Evolutionary conservation across 1,284 basidiomycete species (phyloP), one percentile per base, ranked within the genome.

Genomic region (Marasmius oreades): DNA sequence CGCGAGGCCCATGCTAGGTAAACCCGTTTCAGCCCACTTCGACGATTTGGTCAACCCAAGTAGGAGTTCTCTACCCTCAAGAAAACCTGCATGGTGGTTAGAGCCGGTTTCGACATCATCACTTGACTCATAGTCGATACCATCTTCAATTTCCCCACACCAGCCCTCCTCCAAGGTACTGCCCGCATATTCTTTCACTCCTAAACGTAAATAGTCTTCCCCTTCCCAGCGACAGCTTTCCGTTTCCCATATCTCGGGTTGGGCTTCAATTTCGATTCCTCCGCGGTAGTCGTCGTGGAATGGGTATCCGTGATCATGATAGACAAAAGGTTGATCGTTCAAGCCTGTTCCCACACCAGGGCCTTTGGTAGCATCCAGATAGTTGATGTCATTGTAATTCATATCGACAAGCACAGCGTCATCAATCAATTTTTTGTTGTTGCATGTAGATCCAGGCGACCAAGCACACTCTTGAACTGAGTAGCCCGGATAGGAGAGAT

Each of bases 41-140:
- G 36, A 18, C 22, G 44, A 28, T 16, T 22, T 37, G 6, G 55
- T 34, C 2, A 64, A 57, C 11, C 74, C 73, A 44, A 70, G 60
- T 42, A 80, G 61, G 55, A 81, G 60, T 2, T 73, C 70, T 1
- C 78, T 75, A 22, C 82, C 82, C 64, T 82, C 75, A 28, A 69
- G 60, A 66, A 79, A 77, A 16, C 39, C 39, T 6, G 39, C 7
- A 7, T n/a, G 39, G 16, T 42, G n/a, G n/a, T 20, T 5, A 16
- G 11, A 18, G 14, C 45, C 5, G 34, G 24, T 62, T 62, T 59
- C 45, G 45, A 31, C 16, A 45, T 39, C 43, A 47, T 45, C 26
- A 48, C 51, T 48, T 55, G 61, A 20, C 36, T 39, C 20, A 56
- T 53, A 6, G 51, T 56, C 55, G 16, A 54, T 55, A 23, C 51